Percentiles rank a stretch among this genome's conserved stretches.
Evolutionary conservation across 139 green algal genomes (phyloP).

Genomic region (Edaphochlamys debaryana): DNA sequence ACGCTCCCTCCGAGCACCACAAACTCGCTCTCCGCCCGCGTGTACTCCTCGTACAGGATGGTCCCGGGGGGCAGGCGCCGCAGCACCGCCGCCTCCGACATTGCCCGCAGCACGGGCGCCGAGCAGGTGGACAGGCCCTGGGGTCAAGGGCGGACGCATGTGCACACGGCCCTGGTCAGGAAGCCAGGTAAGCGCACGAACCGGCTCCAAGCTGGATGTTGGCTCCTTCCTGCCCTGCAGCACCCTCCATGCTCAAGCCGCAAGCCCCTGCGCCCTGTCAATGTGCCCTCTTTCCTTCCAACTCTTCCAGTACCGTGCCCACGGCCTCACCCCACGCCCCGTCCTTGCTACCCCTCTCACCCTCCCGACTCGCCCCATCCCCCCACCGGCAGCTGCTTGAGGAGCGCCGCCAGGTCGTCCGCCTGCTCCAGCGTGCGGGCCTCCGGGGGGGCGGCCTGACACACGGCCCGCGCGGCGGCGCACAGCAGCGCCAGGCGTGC

Average conservation of each 20-base stretch:
- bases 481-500: conserved; percentile 11
- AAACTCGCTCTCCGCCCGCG: conserved; percentile 11
- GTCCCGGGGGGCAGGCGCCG: conserved; percentile 13
- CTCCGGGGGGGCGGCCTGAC: not conserved
- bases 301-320: too few relatives aligned
- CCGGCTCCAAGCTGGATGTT: not conserved
- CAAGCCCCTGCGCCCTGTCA: too few relatives aligned
- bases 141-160: not conserved
- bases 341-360: too few relatives aligned
- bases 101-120: not conserved
- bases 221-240: not conserved
- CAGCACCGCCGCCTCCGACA: conserved; percentile 9
- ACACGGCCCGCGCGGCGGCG: not conserved
- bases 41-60: conserved; percentile 38
- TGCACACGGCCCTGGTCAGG: not conserved
- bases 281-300: too few relatives aligned
- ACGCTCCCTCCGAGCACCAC: conserved; percentile 12
- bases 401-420: conserved; percentile 32
- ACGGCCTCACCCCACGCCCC: too few relatives aligned
- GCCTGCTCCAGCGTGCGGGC: conserved; percentile 15
- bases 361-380: too few relatives aligned
- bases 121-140: not conserved
- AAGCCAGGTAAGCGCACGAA: not conserved
- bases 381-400: conserved; percentile 21
- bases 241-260: not conserved